These are phyloP conservation scores for Ambrosia hybrid DNA, from an alignment of 140 eudicot species.

Conservation along the genomic window DNA sequence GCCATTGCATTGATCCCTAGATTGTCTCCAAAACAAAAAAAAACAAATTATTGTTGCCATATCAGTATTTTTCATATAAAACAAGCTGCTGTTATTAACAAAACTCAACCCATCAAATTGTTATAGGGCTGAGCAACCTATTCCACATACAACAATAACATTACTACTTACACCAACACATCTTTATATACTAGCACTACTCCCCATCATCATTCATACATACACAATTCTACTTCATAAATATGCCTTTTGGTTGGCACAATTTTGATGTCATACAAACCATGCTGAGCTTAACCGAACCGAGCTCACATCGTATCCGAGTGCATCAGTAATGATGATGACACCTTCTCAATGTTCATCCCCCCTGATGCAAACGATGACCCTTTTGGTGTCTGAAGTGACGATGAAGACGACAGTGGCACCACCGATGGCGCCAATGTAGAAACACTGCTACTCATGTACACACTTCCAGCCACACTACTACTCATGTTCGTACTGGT, in stretches of 20 bases:
- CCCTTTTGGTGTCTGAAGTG: slow-evolving; percentile 50
- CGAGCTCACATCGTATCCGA: slow-evolving; percentile 37
- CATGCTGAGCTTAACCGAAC: not conserved
- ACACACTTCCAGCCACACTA: slow-evolving; percentile 32
- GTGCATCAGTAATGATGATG: slow-evolving; percentile 44
- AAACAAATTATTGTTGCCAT: too few relatives aligned
- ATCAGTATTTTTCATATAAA: not conserved
- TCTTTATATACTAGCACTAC: not conserved
- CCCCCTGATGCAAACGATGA: slow-evolving; percentile 56
- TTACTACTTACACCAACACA: slow-evolving; percentile 18
- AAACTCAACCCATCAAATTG: slow-evolving; percentile 2
- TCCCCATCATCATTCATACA: slow-evolving; percentile 2
- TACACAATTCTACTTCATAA: slow-evolving; percentile 16
- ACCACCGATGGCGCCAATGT: slow-evolving; percentile 48
- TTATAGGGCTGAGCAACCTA: not conserved
- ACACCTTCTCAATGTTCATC: slow-evolving; percentile 53
- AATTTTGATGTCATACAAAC: not conserved
- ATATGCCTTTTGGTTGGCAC: not conserved
- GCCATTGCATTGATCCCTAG: too few relatives aligned
- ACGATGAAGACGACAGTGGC: slow-evolving; percentile 61
- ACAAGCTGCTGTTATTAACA: not conserved
- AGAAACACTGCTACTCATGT: slow-evolving; percentile 51
- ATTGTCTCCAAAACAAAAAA: too few relatives aligned
- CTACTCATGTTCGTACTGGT: slow-evolving; percentile 49
- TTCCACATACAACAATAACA: slow-evolving; percentile 16